Conservation (phyloP, 768 basidiomycete species). For the Mycena indigotica region DNA sequence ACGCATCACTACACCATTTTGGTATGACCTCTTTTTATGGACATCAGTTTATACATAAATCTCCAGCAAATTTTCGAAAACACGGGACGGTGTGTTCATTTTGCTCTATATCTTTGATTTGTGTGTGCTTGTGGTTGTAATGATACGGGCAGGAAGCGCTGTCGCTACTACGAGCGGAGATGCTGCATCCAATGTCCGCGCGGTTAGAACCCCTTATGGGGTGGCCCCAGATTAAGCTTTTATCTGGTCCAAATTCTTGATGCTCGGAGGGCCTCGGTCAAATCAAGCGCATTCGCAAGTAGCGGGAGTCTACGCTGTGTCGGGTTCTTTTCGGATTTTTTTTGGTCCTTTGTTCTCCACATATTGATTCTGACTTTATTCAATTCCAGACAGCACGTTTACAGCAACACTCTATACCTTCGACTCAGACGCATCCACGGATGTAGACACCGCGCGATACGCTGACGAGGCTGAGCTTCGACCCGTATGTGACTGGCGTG, state of each 20-base stretch:
- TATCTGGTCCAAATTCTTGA: not conserved
- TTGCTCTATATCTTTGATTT: not conserved
- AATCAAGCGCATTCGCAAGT: not conserved
- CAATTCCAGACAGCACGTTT: conserved; percentile 50
- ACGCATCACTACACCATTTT: conserved; percentile 79
- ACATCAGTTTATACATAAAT: conserved; percentile 3
- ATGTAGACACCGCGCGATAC: conserved; percentile 47
- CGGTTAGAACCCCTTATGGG: not conserved
- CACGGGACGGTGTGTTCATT: conserved; percentile 43
- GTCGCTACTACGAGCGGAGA: not conserved
- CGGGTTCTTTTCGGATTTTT: not conserved
- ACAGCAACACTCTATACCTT: conserved; percentile 61
- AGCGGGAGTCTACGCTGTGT: not conserved
- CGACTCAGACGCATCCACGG: conserved; percentile 31
- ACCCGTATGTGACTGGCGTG: conserved; percentile 1
- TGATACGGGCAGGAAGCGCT: not conserved
- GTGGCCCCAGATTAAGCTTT: not conserved
- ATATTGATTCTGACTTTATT: not conserved
- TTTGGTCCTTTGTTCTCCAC: not conserved
- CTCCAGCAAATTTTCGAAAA: conserved; percentile 73
- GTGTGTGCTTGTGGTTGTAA: not conserved
- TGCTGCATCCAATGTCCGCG: not conserved
- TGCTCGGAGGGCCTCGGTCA: conserved; percentile 1
- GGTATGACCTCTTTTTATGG: conserved; percentile 47
- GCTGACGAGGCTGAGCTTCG: conserved; percentile 51